These are phyloP conservation scores for Aegilops sharonensis DNA, from an alignment of 176 grass and related monocot genomes.

Conservation along the genomic window DNA sequence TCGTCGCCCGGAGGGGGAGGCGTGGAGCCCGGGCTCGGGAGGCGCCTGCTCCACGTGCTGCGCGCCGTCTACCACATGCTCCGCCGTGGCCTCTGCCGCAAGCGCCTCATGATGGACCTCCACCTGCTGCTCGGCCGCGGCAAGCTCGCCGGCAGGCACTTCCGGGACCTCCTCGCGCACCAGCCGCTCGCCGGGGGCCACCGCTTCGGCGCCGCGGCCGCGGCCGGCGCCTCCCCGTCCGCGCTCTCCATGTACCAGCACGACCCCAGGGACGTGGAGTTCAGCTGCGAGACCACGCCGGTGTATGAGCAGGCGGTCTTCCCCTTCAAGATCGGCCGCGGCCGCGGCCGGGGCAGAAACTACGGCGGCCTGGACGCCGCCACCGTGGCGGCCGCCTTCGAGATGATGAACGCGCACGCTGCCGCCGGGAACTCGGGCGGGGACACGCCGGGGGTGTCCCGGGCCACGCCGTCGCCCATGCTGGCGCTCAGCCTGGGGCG, in stretches of 20 bases:
- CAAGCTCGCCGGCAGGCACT: slow-evolving; percentile 59
- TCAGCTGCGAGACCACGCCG: slow-evolving; percentile 91
- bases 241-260: slow-evolving; percentile 27
- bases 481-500: slow-evolving; percentile 52
- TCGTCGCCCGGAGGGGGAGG: not conserved
- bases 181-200: not conserved
- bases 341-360: not conserved
- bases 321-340: slow-evolving; percentile 35
- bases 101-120: slow-evolving; percentile 78
- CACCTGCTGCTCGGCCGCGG: slow-evolving; percentile 70
- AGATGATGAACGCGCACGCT: slow-evolving; percentile 52
- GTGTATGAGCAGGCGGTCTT: slow-evolving; percentile 17
- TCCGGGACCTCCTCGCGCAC: slow-evolving; percentile 49
- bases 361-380: slow-evolving; percentile 35
- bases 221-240: not conserved
- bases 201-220: not conserved
- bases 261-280: slow-evolving; percentile 66
- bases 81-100: slow-evolving; percentile 65
- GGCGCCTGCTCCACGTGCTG: slow-evolving; percentile 53
- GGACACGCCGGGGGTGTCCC: not conserved
- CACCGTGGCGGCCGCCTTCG: slow-evolving; percentile 55
- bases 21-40: slow-evolving; percentile 61
- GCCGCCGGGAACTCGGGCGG: not conserved
- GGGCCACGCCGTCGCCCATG: slow-evolving; percentile 60
- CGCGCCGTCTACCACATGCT: slow-evolving; percentile 77